Percentiles rank a stretch among this genome's conserved stretches.
phyloP scores from a whole-genome alignment of 208 protist species.

The Acanthamoeba royreba region DNA sequence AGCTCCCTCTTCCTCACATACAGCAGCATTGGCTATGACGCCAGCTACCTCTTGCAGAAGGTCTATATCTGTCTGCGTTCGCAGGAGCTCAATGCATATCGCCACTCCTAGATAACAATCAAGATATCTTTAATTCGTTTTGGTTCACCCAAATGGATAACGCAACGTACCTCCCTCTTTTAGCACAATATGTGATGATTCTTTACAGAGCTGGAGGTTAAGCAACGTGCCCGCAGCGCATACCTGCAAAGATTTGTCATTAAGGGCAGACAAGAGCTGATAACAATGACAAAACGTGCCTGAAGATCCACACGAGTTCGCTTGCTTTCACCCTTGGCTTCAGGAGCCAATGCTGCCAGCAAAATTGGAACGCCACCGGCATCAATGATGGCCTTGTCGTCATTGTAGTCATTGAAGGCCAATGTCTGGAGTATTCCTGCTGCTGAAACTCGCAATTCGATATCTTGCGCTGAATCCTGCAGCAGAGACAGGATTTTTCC shows the following conservation, averaged over 20 bases:
- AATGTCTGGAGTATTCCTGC: background rate
- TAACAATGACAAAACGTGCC: background rate
- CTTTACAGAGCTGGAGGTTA: constrained; percentile 21
- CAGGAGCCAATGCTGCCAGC: background rate
- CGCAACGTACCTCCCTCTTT: background rate
- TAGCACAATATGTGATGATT: constrained; percentile 1
- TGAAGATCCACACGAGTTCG: background rate
- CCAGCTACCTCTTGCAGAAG: background rate
- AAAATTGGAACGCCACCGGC: background rate
- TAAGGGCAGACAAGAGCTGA: background rate
- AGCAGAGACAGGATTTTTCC: background rate
- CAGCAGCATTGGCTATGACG: background rate
- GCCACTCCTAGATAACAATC: background rate
- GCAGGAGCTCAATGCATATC: background rate
- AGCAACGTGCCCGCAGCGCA: constrained; percentile 23
- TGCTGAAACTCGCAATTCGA: background rate
- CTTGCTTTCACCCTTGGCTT: background rate
- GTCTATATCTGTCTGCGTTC: background rate
- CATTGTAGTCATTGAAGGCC: constrained; percentile 24
- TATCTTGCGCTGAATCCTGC: background rate
- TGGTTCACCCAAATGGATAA: too few relatives aligned
- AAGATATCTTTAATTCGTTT: too few relatives aligned
- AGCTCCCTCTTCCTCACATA: constrained; percentile 5
- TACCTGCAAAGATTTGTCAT: background rate
- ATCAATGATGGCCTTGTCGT: constrained; percentile 16